Evolutionary conservation across 164 flowering plant genomes (phyloP), one percentile per base, ranked within the genome.

Genomic region (Aristolochia fimbriata): DNA sequence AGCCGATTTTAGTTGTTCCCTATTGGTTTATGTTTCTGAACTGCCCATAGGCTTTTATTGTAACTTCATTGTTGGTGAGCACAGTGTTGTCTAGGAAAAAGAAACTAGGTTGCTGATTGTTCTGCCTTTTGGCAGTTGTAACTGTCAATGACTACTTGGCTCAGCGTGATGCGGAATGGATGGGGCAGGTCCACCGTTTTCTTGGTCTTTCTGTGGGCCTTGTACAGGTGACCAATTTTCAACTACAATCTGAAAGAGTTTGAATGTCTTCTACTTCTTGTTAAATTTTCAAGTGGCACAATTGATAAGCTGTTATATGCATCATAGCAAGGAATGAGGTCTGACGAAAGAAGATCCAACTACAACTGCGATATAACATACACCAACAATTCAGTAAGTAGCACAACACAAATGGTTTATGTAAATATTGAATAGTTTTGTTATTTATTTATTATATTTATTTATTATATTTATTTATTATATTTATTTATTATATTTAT

Each of bases 101-200:
- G 43, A 37, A 3, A 37, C 43, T 10, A 10, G 43, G 43, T 37
- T 7, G 4, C 43, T 37, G 7, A 37, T 37, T 37, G 11, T 37
- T 37, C 43, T 37, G 4, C 9, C 11, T 37, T 47, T 25, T 69
- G 52, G 60, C 77, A 93, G 99, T 94, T 68, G 99, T 94, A 41
- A 94, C 99, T 12, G 99, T 94, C 64, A 94, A 94, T 76, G 97
- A 94, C 76, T 94, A 94, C 74, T 79, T 94, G 57, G 99, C 99
- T 69, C 95, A 88, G 76, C 88, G 99, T 60, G 99, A 94, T 83
- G 97, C 99, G 66, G 97, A 94, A 67, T 91, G 99, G 96, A 94
- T 94, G 99, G 99, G 99, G 15, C 91, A 83, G 60, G 87, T 94
- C 73, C 97, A 94, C 76, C 91, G 93, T 49, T 94, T 86, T 68